Conservation (phyloP, 108 stramenopile genomes). For the Skeletonema costatum region DNA sequence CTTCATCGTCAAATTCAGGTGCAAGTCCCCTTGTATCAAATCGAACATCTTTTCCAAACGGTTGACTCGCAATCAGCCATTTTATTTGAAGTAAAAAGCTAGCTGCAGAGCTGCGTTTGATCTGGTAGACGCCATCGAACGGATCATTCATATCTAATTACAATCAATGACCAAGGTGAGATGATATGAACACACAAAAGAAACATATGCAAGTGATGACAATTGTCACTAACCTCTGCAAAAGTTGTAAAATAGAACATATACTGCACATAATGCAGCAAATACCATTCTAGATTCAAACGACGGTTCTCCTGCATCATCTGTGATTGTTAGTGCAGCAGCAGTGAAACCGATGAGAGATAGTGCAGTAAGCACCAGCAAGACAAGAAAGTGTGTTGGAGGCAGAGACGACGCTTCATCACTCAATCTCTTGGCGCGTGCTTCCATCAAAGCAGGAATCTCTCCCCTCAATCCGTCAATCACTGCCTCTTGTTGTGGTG, state of each 20-base stretch:
- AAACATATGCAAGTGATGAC: neutral
- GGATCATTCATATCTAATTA: slow-evolving; percentile 63
- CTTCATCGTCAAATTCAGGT: slow-evolving; percentile 11
- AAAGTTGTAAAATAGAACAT: slow-evolving; percentile 74
- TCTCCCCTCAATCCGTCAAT: slow-evolving; percentile 46
- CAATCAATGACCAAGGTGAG: neutral
- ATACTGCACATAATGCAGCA: slow-evolving; percentile 52
- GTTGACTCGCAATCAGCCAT: slow-evolving; percentile 68
- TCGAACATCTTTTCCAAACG: slow-evolving; percentile 20
- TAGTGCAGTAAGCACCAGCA: slow-evolving; percentile 43
- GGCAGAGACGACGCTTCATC: slow-evolving; percentile 66
- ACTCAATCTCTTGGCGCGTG: slow-evolving; percentile 57
- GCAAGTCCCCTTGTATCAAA: slow-evolving; percentile 14
- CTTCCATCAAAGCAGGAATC: slow-evolving; percentile 45
- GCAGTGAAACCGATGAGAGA: slow-evolving; percentile 60
- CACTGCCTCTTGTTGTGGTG: slow-evolving; percentile 24
- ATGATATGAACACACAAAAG: neutral
- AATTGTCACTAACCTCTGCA: slow-evolving; percentile 6
- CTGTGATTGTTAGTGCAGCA: slow-evolving; percentile 37
- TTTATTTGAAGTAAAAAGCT: slow-evolving; percentile 63
- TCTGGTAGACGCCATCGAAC: slow-evolving; percentile 72
- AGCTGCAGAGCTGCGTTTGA: slow-evolving; percentile 59
- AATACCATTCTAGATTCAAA: slow-evolving; percentile 58
- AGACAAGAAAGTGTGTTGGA: slow-evolving; percentile 64
- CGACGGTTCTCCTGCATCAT: slow-evolving; percentile 34